Conservation (phyloP, 2,329 filamentous ascomycete species). For the Sclerotinia minor region DNA sequence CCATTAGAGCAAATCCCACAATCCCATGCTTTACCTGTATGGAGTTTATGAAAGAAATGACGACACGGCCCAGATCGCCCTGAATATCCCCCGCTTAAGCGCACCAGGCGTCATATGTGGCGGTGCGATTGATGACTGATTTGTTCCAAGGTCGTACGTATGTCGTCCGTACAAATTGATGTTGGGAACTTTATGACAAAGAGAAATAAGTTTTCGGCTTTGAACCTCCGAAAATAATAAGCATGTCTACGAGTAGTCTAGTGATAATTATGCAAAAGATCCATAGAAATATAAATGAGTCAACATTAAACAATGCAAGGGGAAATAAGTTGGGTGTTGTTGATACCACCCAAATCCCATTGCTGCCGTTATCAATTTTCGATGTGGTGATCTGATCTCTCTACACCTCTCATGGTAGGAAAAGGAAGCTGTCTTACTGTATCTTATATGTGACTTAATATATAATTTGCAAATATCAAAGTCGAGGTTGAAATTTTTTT, state of each 20-base stretch:
- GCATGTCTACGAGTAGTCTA: no score
- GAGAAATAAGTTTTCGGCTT: constrained; percentile 4
- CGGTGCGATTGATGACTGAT: not conserved
- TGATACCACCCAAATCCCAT: no score
- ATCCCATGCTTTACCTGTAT: constrained; percentile 1
- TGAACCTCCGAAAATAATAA: not conserved
- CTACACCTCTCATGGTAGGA: not conserved
- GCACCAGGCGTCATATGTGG: constrained; percentile 13
- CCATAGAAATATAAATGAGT: not conserved
- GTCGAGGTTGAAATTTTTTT: not conserved
- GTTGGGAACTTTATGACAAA: not conserved
- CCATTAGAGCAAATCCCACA: not conserved
- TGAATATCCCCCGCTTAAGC: constrained; percentile 2
- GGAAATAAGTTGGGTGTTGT: not conserved
- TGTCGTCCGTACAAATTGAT: not conserved
- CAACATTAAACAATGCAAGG: not conserved
- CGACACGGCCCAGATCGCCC: not conserved
- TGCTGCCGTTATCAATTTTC: not conserved
- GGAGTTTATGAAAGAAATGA: not conserved
- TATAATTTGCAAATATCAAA: not conserved
- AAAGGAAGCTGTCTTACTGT: not conserved
- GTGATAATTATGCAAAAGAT: not conserved
- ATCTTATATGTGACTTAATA: not conserved
- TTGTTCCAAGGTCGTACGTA: constrained; percentile 7
- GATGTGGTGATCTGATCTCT: no score